Conservation (phyloP, 2,329 filamentous ascomycete genomes). For the Hypoxylon sp. region DNA sequence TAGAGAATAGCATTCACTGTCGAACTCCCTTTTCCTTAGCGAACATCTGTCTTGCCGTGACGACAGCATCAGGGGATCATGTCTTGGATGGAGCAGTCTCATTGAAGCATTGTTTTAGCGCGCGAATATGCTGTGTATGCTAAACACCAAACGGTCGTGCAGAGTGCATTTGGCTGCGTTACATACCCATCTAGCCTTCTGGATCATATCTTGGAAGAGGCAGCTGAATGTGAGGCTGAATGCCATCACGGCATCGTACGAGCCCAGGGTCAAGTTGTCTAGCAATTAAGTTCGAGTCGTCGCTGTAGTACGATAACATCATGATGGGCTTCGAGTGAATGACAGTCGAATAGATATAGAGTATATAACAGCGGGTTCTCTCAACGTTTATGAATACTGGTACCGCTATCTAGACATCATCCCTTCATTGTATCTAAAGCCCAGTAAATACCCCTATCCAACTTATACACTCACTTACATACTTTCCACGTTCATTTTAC, state of each 20-base stretch:
- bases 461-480: constrained; percentile 7
- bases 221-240: constrained; percentile 21
- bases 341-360: no score
- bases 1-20: constrained; percentile 3
- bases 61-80: constrained; percentile 1
- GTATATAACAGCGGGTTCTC: no score
- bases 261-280: no score
- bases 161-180: constrained; percentile 34
- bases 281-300: constrained; percentile 5
- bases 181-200: constrained; percentile 3
- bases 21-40: no score
- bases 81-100: constrained; percentile 10
- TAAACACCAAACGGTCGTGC: constrained; percentile 39
- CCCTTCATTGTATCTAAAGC: constrained; percentile 9
- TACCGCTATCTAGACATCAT: no score
- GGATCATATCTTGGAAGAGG: constrained; percentile 5
- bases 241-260: constrained; percentile 15
- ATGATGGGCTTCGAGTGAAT: no score
- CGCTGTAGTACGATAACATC: not conserved
- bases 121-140: constrained; percentile 2
- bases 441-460: no score
- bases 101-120: constrained; percentile 4
- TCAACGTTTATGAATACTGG: no score
- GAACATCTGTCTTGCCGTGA: no score
- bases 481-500: constrained; percentile 14